phyloP scores from a whole-genome alignment of 352 stramenopile species.

The Thraustotheca clavata region DNA sequence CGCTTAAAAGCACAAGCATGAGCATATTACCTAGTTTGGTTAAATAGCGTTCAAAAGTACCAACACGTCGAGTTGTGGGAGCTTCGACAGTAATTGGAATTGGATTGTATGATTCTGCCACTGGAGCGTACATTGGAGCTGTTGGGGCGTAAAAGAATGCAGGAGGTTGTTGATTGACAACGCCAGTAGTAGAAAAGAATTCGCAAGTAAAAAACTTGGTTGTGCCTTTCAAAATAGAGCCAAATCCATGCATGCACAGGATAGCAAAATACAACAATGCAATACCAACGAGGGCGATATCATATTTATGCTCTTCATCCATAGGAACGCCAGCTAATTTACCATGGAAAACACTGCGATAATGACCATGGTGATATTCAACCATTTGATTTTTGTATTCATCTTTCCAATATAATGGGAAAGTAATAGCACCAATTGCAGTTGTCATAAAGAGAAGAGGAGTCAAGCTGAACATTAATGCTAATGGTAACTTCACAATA shows the following conservation, averaged over 20 bases:
- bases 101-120: neutral
- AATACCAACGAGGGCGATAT: conserved; percentile 1
- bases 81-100: neutral
- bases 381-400: neutral
- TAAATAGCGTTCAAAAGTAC: conserved; percentile 7
- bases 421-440: conserved; percentile 27
- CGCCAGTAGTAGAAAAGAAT: conserved; percentile 14
- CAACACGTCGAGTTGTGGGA: neutral
- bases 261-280: conserved; percentile 4
- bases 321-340: neutral
- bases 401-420: conserved; percentile 29
- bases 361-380: neutral
- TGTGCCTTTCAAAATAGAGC: neutral
- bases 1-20: conserved; percentile 41
- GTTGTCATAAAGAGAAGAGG: conserved; percentile 23
- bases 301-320: neutral
- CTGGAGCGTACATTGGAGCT: conserved; percentile 2
- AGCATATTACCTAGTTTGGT: conserved; percentile 6
- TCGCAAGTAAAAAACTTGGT: conserved; percentile 21
- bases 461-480: conserved; percentile 39
- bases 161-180: conserved; percentile 1
- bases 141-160: neutral
- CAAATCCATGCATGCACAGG: conserved; percentile 9
- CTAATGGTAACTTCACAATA: conserved; percentile 47
- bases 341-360: neutral